Conservation (phyloP, 2,329 filamentous ascomycete genomes). For the Amesomyces nigricolor region DNA sequence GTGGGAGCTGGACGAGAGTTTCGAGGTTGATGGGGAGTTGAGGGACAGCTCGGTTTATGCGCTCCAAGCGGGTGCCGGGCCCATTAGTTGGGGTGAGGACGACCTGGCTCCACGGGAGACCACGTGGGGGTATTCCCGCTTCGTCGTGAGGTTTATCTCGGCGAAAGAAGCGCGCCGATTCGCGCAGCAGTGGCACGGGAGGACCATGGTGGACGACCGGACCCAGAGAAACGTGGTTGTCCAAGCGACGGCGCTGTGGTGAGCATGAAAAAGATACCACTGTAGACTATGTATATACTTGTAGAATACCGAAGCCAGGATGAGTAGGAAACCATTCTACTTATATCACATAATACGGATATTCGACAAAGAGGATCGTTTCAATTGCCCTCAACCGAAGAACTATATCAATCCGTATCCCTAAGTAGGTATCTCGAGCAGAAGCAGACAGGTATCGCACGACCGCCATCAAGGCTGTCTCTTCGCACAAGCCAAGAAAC, state of each 20-base stretch:
- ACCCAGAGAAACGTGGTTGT: conserved; percentile 24
- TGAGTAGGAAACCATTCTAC: background rate
- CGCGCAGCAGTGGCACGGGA: conserved; percentile 40
- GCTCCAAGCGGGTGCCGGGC: conserved; percentile 2
- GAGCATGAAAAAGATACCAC: background rate
- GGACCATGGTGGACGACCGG: conserved; percentile 29
- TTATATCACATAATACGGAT: background rate
- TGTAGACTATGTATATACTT: background rate
- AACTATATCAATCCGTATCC: background rate
- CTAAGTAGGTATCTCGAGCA: conserved; percentile 9
- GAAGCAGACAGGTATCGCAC: conserved; percentile 17
- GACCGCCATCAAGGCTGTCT: conserved; percentile 18
- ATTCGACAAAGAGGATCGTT: no score
- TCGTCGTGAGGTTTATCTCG: conserved; percentile 53
- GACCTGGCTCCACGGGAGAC: background rate
- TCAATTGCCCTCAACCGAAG: background rate
- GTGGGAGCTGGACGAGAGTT: conserved; percentile 29
- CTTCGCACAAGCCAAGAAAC: background rate
- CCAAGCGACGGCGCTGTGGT: conserved; percentile 30
- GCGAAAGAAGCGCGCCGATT: conserved; percentile 49
- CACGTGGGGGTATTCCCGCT: conserved; percentile 35
- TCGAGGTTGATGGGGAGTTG: conserved; percentile 11
- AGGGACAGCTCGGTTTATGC: background rate
- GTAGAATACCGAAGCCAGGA: no score
- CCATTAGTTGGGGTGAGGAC: background rate